Base-by-base conservation (phyloP, 345 rosid genomes). In the Gossypium longicalyx region DNA sequence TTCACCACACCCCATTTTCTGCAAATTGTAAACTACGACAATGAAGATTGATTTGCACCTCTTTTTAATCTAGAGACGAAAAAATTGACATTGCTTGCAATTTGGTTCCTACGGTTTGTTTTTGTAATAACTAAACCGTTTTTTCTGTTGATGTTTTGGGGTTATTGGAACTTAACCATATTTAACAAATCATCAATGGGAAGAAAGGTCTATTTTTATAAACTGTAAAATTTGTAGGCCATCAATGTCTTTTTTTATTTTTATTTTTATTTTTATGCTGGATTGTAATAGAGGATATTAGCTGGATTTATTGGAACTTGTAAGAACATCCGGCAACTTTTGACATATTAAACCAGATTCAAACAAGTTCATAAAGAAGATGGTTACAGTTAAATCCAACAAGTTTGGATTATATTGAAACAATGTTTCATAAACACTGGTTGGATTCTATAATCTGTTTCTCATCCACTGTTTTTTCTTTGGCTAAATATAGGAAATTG, bases 1-100 rank as follows among this genome's bases (percentile, higher is more conserved):
- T 80, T 91, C 78, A 9, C 91, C 89, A 74, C 98, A 93, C 29
- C 97, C 98, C 98, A 91, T 93, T 13, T 47, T 72, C 43, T 22
- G 54, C 12, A 68, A 51, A 58, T 45, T 3, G 17, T 38, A 25
- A 65, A 58, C 41, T 17, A 25, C 38, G 25, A 57, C 16, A 15
- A 17, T 19, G 56, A 25, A 38, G 65, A 52, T 52, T 19, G 38
- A 71, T 17, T 29, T 11, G 22, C 57, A 52, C 48, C 49, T n/a
- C 67, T 16, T 53, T 70, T 70, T 53, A 56, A 51, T 51, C 27
- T 53, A 17, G n/a, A 66, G 53, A 45, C 34, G 12, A 13, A 2
- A 48, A 48, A 48, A 9, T 9, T 51, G 54, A 15, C 17, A 34
- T 34, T 34, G 38, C 38, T 34, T 34, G 6, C 38, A 34, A 4